Base-by-base conservation (phyloP, 169 alveolate genomes). In the Babesia sp. region DNA sequence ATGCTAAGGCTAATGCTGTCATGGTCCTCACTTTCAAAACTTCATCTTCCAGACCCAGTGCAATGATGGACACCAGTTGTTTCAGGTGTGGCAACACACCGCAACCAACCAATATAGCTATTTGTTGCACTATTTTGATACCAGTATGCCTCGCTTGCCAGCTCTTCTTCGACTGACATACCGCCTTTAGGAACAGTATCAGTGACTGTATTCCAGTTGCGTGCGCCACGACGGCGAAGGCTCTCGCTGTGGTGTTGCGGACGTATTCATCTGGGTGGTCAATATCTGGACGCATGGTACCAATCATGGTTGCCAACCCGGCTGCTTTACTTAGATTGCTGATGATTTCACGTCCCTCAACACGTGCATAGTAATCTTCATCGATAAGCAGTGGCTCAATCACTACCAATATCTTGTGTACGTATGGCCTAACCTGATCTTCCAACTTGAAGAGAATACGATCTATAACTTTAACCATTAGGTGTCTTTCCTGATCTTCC, bases 111-210 rank as follows among this genome's bases (percentile, higher is more conserved):
- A 96, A 84, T 20, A 97, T 96, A 8, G 99, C 97, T 29, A 97
- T 94, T 90, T 97, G 98, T 87, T 98, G 98, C 3, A 98, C 97
- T 3, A 97, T 97, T 83, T 97, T 98, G 59, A 98, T 96, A 11
- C 99, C 99, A n/a, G 99, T 98, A 79, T 98, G 99, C 54, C 99
- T 92, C 8, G 99, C 99, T 73, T 96, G 96, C 99, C 99, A 97
- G 51, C 96, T 94, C 78, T 97, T 98, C 80, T 96, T 96, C 36
- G 97, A 91, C 70, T 94, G 95, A 71, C 99, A 96, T 18, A 97
- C 99, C 0, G 99, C 99, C 83, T 96, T 97, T 51, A 98, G 85
- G 92, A 98, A 98, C 42, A 98, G 97, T 31, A 97, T 92, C 78
- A 97, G 61, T 44, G 99, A 94, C 26, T 99, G 98, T 6, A 98